Conservation (phyloP, 495 filamentous ascomycete genomes). For the Zalerion maritima region DNA sequence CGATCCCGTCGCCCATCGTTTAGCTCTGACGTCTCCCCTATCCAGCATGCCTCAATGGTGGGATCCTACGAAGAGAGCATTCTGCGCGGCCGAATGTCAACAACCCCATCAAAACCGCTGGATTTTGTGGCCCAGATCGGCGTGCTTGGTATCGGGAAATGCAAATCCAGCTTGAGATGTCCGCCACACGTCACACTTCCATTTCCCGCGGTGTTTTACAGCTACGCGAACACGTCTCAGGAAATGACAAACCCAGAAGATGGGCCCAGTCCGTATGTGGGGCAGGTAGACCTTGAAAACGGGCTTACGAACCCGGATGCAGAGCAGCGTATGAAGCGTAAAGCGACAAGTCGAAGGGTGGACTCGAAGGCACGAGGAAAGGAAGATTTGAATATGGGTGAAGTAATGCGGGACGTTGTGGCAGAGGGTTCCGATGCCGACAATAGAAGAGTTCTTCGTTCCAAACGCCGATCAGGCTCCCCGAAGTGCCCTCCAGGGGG, state of each 20-base stretch:
- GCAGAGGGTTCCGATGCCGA: constrained; percentile 22
- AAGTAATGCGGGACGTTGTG: too few species aligned
- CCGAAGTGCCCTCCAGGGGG: constrained; percentile 65
- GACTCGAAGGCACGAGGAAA: constrained; percentile 15
- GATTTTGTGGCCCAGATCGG: constrained; percentile 94
- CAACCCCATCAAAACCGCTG: constrained; percentile 81
- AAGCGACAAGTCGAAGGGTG: constrained; percentile 21
- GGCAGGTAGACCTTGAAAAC: constrained; percentile 82
- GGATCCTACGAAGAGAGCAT: constrained; percentile 98
- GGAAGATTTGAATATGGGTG: constrained; percentile 14
- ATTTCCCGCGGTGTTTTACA: constrained; percentile 96
- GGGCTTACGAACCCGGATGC: constrained; percentile 40
- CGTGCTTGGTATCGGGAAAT: constrained; percentile 78
- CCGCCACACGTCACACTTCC: constrained; percentile 84
- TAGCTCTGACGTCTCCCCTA: constrained; percentile 56
- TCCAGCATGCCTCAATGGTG: constrained; percentile 87
- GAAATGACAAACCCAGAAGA: constrained; percentile 52
- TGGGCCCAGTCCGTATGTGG: constrained; percentile 91
- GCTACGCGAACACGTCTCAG: constrained; percentile 53
- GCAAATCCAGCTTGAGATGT: constrained; percentile 72
- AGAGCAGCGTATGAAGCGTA: constrained; percentile 28
- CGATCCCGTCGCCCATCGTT: constrained; percentile 56
- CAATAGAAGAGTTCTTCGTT: constrained; percentile 27
- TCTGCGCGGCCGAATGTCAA: constrained; percentile 89
- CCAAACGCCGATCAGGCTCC: constrained; percentile 48